Base-by-base conservation (phyloP, 2,329 filamentous ascomycete genomes). In the Alternaria ethzedia region DNA sequence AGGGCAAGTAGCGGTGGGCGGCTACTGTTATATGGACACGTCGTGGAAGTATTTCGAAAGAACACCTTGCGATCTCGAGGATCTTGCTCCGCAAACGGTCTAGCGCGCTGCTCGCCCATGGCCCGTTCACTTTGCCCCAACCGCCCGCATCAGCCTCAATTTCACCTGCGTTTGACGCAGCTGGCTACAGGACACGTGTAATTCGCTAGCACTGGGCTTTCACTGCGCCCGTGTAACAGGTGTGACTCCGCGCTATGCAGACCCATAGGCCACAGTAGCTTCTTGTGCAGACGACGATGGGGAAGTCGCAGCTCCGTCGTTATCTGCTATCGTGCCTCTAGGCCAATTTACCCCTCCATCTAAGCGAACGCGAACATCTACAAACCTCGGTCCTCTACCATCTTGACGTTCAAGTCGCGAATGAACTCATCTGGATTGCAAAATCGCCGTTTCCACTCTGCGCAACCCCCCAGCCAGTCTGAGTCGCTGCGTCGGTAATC, bases 111-210 rank as follows among this genome's bases (percentile, higher is more conserved):
- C 62, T 69, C 69, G 70, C 70, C 70, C 65, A 69, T 67, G 64
- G 66, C 57, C 51, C 57, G 58, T 65, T 67, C 57, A 58, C 57
- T 67, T 69, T 59, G 59, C 56, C 54, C 55, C 68, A 70, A 63
- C 58, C 61, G 64, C 68, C 59, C 67, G 69, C 70, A 67, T 70
- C 71, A 76, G 69, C 71, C 74, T 74, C 74, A 72, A 72, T 69
- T 67, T 69, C 67, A 66, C 67, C 67, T 67, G 61, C 66, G 69
- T 69, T 71, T 50, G 65, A 69, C 72, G 70, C 71, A 64, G 65
- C 66, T 46, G 59, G 64, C 51, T 71, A 73, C 69, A 73, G 73
- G 71, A 77, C 74, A 76, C 75, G 75, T 77, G 70, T 73, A 70
- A 63, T 70, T 66, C 28, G 21, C 21, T 66, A 36, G 67, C 65